phyloP scores from a whole-genome alignment of 1,284 basidiomycete species.

The Cryptococcus hybrid region DNA sequence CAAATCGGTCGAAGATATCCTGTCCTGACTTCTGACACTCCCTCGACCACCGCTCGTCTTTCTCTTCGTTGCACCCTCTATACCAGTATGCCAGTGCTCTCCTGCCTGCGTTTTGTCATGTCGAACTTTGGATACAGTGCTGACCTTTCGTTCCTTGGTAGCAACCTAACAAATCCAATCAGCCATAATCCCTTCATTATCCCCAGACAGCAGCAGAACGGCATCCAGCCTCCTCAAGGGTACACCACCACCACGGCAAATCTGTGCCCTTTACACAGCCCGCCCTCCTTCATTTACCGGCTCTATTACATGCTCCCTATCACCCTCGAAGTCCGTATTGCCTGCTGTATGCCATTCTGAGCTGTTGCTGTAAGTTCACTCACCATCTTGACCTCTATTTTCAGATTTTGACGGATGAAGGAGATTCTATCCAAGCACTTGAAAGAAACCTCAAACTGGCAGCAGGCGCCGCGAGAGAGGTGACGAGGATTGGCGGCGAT shows the following conservation, averaged over 20 bases:
- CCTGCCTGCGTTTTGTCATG: neutral
- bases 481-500: no score
- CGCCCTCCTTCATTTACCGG: neutral
- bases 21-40: no score
- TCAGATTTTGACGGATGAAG: constrained; percentile 7
- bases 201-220: neutral
- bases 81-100: neutral
- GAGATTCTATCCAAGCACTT: neutral
- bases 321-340: neutral
- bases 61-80: no score
- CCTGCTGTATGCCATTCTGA: neutral
- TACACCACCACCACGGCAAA: neutral
- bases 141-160: constrained; percentile 25
- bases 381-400: constrained; percentile 19
- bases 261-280: neutral
- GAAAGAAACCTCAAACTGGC: no score
- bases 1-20: neutral
- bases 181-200: constrained; percentile 1
- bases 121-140: neutral
- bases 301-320: neutral
- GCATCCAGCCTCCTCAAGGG: neutral
- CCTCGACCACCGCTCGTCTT: no score
- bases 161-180: constrained; percentile 13
- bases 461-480: no score
- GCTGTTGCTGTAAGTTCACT: neutral